Conservation (phyloP, 768 basidiomycete species). For the Lactarius akahatsu region DNA sequence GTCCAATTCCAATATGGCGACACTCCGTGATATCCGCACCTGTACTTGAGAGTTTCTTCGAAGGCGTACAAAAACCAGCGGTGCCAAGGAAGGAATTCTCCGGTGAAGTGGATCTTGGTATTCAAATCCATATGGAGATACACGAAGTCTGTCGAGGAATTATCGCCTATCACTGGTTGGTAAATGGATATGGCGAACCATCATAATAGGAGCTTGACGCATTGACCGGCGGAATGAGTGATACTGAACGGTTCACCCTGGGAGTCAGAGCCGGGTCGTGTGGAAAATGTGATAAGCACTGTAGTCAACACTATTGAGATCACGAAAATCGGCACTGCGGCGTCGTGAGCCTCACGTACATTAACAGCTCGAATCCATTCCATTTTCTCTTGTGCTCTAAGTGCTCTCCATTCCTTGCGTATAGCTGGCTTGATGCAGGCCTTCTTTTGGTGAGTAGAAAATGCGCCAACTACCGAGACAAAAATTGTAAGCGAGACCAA, state of each 20-base stretch:
- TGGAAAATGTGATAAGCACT: conserved; percentile 28
- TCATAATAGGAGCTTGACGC: conserved; percentile 27
- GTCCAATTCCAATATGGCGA: conserved; percentile 37
- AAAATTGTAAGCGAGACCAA: neutral
- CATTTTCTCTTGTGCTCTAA: conserved; percentile 24
- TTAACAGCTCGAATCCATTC: conserved; percentile 34
- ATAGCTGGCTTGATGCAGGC: conserved; percentile 28
- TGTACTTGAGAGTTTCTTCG: conserved; percentile 30
- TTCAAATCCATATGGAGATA: conserved; percentile 35
- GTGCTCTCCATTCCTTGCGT: conserved; percentile 32
- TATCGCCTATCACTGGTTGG: too few species aligned
- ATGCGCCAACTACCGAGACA: neutral
- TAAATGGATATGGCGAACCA: conserved; percentile 8
- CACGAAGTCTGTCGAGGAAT: conserved; percentile 26
- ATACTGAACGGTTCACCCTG: conserved; percentile 15
- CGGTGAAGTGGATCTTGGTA: conserved; percentile 33
- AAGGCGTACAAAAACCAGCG: conserved; percentile 31
- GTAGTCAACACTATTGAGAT: neutral
- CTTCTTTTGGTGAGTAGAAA: neutral
- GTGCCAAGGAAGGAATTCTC: conserved; percentile 35
- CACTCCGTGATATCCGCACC: conserved; percentile 31
- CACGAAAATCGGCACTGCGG: neutral
- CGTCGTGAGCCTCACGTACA: conserved; percentile 14
- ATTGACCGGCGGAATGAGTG: conserved; percentile 27
- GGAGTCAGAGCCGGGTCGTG: conserved; percentile 25